Base-by-base conservation (phyloP, 257 asterid genomes). In the Eustoma russellianum region DNA sequence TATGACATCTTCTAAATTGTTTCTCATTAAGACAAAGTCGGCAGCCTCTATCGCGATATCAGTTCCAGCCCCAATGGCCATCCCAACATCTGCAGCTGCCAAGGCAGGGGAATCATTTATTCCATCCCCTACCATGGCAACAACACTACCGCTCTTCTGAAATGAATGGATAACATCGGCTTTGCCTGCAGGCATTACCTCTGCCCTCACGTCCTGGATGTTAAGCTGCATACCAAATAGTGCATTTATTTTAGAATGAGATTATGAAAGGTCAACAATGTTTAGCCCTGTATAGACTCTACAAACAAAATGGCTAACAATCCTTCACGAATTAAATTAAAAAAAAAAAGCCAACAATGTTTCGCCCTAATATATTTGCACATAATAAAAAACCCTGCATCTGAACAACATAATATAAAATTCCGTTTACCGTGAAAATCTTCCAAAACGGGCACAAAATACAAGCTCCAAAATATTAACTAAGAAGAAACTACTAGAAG, bases 61-160 rank as follows among this genome's bases (percentile, higher is more conserved):
- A 1, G 99, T 92, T 45, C 99, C 99, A 0, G 99, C 96, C 18
- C 99, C 99, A 10, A 92, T 92, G 35, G 99, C 99, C 94, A 92
- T 92, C 24, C 99, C 99, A 11, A 92, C 96, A 58, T 88, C 99
- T 0, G 99, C 97, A 18, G 97, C 99, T 48, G 97, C 99, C 63
- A 92, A 64, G 43, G 95, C 99, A 11, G 99, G 99, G 2, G 99
- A 92, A 64, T 92, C 99, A 33, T 92, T 92, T 50, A 92, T 92
- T 13, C 99, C 99, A 47, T 92, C 99, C 41, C 99, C 99, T 63
- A 92, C 94, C 99, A 92, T 88, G 43, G 99, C 99, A 12, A 92
- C 99, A 52, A 88, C 74, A 47, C 60, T 64, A 59, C 97, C 99
- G 51, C 67, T 73, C 47, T 81, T 85, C 69, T 92, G 99, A 70